These are phyloP conservation scores for Gracilaria vermiculophylla DNA, from an alignment of 23 red algal genomes.

Conservation along the genomic window DNA sequence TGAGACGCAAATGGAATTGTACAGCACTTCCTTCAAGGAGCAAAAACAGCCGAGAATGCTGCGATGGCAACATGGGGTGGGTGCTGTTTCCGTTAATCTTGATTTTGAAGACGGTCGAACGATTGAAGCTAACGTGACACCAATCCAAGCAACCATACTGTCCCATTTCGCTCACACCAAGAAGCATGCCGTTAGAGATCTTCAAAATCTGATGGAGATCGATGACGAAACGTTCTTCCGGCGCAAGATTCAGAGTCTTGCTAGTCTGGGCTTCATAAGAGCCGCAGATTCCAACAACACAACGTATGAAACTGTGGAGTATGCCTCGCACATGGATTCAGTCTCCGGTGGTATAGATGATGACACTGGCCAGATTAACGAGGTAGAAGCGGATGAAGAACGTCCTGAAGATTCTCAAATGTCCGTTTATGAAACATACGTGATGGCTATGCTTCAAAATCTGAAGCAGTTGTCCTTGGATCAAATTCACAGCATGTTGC, in stretches of 20 bases:
- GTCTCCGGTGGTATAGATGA: constrained; percentile 36
- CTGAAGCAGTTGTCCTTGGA: constrained; percentile 67
- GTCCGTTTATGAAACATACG: constrained; percentile 64
- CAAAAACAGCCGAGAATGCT: constrained; percentile 62
- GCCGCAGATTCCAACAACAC: constrained; percentile 19
- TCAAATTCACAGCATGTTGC: constrained; percentile 66
- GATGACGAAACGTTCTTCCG: constrained; percentile 28
- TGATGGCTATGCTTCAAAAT: constrained; percentile 74
- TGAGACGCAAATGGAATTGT: constrained; percentile 38
- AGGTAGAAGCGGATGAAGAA: constrained; percentile 28
- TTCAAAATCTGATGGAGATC: constrained; percentile 8
- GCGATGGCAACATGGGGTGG: constrained; percentile 53
- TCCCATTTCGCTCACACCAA: constrained; percentile 29
- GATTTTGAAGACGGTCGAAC: constrained; percentile 44
- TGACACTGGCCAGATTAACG: not conserved
- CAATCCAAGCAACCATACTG: constrained; percentile 56
- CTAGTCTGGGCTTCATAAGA: constrained; percentile 25
- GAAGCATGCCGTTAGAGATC: not conserved
- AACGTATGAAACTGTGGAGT: constrained; percentile 55
- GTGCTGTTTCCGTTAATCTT: constrained; percentile 12
- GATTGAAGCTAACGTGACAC: constrained; percentile 11
- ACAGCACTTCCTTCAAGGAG: constrained; percentile 35
- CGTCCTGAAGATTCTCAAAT: constrained; percentile 33
- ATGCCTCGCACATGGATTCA: constrained; percentile 21
- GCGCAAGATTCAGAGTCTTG: constrained; percentile 29